Evolutionary conservation across 345 rosid genomes (phyloP).

Genomic region (Orychophragmus violaceus): DNA sequence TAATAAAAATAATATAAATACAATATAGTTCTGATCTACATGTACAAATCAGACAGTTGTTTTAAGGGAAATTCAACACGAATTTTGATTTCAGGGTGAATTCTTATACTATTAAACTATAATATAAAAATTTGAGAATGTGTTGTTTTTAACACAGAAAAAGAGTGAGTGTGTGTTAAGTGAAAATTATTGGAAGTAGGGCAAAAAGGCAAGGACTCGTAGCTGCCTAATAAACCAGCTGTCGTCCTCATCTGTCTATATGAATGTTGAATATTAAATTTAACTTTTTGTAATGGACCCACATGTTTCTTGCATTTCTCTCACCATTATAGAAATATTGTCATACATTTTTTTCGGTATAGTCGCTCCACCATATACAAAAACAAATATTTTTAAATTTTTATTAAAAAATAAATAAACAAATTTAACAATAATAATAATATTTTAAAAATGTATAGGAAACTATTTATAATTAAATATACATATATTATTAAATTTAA

Average conservation of each 20-base stretch:
- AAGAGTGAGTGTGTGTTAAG: neutral
- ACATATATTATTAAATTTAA: too few species aligned
- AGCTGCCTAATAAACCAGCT: conserved; percentile 33
- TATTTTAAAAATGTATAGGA: too few species aligned
- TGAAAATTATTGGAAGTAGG: conserved; percentile 19
- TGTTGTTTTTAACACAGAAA: neutral
- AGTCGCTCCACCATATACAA: too few species aligned
- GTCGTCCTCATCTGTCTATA: conserved; percentile 27
- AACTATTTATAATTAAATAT: too few species aligned
- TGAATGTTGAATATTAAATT: conserved; percentile 23
- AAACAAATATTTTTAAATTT: too few species aligned
- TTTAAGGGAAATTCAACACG: neutral
- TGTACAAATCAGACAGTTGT: neutral
- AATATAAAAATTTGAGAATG: neutral
- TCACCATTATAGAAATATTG: conserved; percentile 21
- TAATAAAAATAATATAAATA: neutral
- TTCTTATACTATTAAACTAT: neutral
- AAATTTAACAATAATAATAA: too few species aligned
- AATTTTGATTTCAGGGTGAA: neutral
- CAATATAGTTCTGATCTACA: neutral
- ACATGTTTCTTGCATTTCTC: conserved; percentile 29
- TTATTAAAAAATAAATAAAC: neutral
- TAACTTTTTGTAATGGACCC: conserved; percentile 29
- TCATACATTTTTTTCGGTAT: conserved; percentile 1
- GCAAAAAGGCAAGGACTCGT: conserved; percentile 23